phyloP scores from a whole-genome alignment of 78 protist genomes.

The Polysphondylium violaceum region DNA sequence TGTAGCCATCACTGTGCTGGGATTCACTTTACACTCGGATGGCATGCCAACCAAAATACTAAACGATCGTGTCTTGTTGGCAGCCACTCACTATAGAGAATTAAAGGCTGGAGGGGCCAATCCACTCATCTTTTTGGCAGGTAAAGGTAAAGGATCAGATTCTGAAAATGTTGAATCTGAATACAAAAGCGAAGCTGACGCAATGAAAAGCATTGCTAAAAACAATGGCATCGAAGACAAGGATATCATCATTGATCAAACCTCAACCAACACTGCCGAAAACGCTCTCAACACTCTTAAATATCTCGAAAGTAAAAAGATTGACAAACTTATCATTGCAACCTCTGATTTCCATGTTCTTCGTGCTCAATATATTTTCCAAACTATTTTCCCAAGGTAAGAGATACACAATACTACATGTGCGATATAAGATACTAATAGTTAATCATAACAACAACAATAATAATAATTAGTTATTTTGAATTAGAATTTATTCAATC shows the following conservation, averaged over 20 bases:
- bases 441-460: not conserved
- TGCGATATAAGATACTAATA: not conserved
- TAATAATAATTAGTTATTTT: not conserved
- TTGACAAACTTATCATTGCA: slow-evolving; percentile 4
- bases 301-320: not conserved
- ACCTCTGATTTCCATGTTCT: slow-evolving; percentile 61
- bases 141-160: slow-evolving; percentile 24
- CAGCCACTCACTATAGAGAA: not conserved
- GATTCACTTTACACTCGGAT: slow-evolving; percentile 37
- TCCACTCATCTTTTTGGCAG: slow-evolving; percentile 19
- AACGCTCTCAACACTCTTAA: slow-evolving; percentile 28
- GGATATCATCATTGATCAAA: slow-evolving; percentile 15
- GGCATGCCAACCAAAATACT: slow-evolving; percentile 74
- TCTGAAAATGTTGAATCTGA: not conserved
- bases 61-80: slow-evolving; percentile 46
- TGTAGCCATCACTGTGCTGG: slow-evolving; percentile 22
- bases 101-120: not conserved
- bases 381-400: slow-evolving; percentile 53
- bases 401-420: not conserved
- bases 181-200: slow-evolving; percentile 50
- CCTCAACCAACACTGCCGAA: slow-evolving; percentile 67
- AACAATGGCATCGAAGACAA: not conserved
- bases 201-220: slow-evolving; percentile 21
- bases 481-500: slow-evolving; percentile 27
- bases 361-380: slow-evolving; percentile 62